Base-by-base conservation (phyloP, 768 basidiomycete species). In the Serendipita sp. region DNA sequence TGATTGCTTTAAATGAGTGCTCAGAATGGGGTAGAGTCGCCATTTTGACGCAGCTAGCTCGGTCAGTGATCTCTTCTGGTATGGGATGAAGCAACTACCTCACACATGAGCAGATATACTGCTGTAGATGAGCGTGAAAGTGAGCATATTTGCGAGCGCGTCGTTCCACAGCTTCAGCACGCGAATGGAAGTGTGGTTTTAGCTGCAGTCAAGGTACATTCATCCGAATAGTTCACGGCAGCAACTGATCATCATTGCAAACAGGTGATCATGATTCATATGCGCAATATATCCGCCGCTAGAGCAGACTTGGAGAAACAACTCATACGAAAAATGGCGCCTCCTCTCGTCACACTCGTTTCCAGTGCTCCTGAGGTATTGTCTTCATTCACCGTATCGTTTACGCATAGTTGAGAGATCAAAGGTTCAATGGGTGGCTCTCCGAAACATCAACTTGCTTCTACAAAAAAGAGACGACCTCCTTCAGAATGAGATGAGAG, bases 21-120 rank as follows among this genome's bases (percentile, higher is more conserved):
- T 95, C 94, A 0, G 96, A 99, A 75, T 99, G 96, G 96, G 96
- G 96, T 33, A 82, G 95, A 63, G 92, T 99, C 16, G 92, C 94
- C 0, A 84, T 99, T 41, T 74, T 98, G 61, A 88, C 86, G 64
- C 90, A 91, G 0, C 75, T 98, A 31, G 80, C 90, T 3, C 82
- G 89, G 53, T 58, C 9, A 17, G 53, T 33, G 30, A 42, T n/a
- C 20, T 48, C n/a, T 28, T 20, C 45, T 48, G 7, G 20, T 48
- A 9, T 48, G 34, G 34, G 14, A 38, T 38, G 7, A 38, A 38
- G 7, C 45, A 28, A 48, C n/a, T n/a, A n/a, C 9, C 45, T 48
- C 45, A 48, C n/a, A 48, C n/a, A 4, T 24, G 24, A n/a, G 22
- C 31, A 58, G 53, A 45, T 98, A 97, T 72, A 78, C 77, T 38